Conservation (phyloP, 2,329 filamentous ascomycete genomes). For the Beauveria caledonica region DNA sequence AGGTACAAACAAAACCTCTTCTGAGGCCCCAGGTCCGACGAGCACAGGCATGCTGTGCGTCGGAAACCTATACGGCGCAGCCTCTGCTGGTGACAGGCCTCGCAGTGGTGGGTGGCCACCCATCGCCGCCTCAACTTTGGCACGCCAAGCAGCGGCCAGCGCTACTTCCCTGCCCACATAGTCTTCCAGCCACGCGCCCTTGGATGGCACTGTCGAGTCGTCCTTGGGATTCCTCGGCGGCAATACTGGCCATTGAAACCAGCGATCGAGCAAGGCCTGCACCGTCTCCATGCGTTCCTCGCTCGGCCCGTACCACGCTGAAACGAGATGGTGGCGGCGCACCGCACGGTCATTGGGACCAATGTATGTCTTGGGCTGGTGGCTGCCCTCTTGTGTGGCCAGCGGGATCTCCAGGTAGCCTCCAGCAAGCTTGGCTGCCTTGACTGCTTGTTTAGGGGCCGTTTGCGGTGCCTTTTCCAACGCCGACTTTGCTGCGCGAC, state of each 20-base stretch:
- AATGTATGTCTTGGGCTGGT: slow-evolving; percentile 25
- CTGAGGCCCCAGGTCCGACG: slow-evolving; percentile 22
- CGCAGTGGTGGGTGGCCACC: background rate
- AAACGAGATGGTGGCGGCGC: slow-evolving; percentile 26
- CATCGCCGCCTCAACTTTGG: slow-evolving; percentile 15
- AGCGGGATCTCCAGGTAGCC: slow-evolving; percentile 26
- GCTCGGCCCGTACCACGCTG: slow-evolving; percentile 35
- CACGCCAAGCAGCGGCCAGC: slow-evolving; percentile 23
- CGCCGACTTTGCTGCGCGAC: background rate
- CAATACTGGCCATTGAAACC: slow-evolving; percentile 32
- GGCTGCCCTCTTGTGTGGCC: slow-evolving; percentile 23
- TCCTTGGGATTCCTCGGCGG: slow-evolving; percentile 23
- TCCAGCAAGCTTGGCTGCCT: slow-evolving; percentile 17
- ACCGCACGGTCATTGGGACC: slow-evolving; percentile 28
- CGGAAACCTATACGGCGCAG: slow-evolving; percentile 19
- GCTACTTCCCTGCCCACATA: slow-evolving; percentile 27
- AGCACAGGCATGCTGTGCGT: slow-evolving; percentile 24
- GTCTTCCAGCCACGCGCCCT: slow-evolving; percentile 32
- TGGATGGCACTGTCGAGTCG: slow-evolving; percentile 21
- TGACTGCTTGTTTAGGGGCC: slow-evolving; percentile 18
- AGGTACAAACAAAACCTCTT: slow-evolving; percentile 22
- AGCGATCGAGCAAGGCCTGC: slow-evolving; percentile 32
- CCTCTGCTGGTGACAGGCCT: slow-evolving; percentile 20
- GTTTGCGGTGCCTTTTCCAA: slow-evolving; percentile 18
- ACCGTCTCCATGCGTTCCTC: slow-evolving; percentile 26